Base-by-base conservation (phyloP, 1,284 basidiomycete genomes). In the Xerocomus nothofagi region DNA sequence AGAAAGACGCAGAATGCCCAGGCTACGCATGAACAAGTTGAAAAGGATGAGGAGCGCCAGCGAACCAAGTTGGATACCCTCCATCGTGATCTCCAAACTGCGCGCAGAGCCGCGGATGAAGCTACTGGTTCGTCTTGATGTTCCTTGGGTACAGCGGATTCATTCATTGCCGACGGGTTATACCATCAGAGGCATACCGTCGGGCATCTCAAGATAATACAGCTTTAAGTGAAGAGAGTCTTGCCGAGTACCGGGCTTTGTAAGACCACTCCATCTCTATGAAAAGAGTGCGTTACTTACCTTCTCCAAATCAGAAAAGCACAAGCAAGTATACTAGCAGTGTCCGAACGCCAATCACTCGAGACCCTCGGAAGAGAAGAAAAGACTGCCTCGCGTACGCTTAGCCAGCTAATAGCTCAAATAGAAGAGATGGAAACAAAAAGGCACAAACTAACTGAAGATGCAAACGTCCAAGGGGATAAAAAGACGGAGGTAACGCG, bases 201-300 rank as follows among this genome's bases (percentile, higher is more conserved):
- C 82, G 77, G 57, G 80, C 84, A 3, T 86, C 88, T 14, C 80
- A 86, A 57, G 74, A 83, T 39, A 93, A 91, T 39, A 73, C 91
- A 37, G 85, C 88, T 0, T 73, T 99, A 4, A 90, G 82, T 50
- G 86, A 91, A 61, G 87, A 89, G 48, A 91, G 88, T 60, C 73
- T 98, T 10, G 85, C 88, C 40, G 89, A 97, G 63, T 99, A 99
- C 69, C 87, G 88, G 32, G 73, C 79, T 63, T 73, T 97, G 89
- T 93, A 55, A 59, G 87, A 65, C 11, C 34, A n/a, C 32, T 27
- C 21, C 17, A 15, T 50, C 11, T 40, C 8, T 40, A 43, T 23
- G 46, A 44, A 32, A 17, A n/a, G 32, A 43, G 12, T 12, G 6
- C 15, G 2, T 33, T 36, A 23, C 44, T 63, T 26, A 65, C 24